Base-by-base conservation (phyloP, 345 rosid genomes). In the Conringia planisiliqua region DNA sequence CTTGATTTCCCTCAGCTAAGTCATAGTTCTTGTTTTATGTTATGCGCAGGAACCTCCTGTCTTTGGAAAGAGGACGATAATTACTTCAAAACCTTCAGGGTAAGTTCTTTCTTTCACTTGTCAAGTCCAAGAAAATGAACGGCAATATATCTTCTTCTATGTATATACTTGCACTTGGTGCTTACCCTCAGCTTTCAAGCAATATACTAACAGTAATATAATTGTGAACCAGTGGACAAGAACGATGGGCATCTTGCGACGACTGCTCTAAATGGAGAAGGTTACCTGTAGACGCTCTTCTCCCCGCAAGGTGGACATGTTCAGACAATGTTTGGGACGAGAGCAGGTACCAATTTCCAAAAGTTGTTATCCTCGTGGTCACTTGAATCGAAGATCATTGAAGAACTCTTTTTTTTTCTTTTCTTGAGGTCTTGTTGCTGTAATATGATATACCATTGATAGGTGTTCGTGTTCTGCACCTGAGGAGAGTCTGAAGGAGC, bases 171-270 rank as follows among this genome's bases (percentile, higher is more conserved):
- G 56, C 73, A 35, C 50, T 22, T 52, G 27, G 9, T 68, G 10
- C 57, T 44, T 50, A 36, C 24, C 62, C 2, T 16, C 29, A 35
- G 27, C 44, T 70, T 71, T 35, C 29, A 39, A 65, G 57, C 9
- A 8, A 39, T 71, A 58, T 48, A 26, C 60, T 59, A 17, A 72
- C 35, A 8, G n/a, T n/a, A 58, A 10, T 42, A 18, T 50, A 5
- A 50, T 50, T 60, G 51, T 68, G 60, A 13, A 58, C 10, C 85
- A 93, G 97, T 78, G 86, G 68, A 57, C 86, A 81, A 42, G 96
- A 87, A 36, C 92, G 87, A 82, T 93, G 98, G 96, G 93, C 86
- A 39, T 87, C 85, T 56, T 93, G 98, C 64, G 98, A 93, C 65
- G 83, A 85, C 71, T 93, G 98, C 84, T 84, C 74, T 38, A 93